Evolutionary conservation across 1,284 basidiomycete genomes (phyloP), one percentile per base, ranked within the genome.

Genomic region (Naganishia liquefaciens): DNA sequence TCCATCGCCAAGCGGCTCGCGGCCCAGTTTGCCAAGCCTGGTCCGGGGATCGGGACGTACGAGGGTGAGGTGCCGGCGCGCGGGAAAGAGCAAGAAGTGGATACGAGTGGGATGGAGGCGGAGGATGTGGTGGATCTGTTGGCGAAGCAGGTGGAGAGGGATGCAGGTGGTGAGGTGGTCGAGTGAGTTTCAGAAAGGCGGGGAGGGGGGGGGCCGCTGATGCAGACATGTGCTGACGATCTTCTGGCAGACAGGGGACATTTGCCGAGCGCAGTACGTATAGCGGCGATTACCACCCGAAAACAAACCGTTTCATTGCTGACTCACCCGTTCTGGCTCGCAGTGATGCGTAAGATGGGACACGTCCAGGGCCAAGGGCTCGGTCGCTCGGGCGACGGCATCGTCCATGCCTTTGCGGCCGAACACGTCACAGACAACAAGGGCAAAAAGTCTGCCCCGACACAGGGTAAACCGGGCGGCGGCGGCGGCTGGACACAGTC

Each of bases 321-420:
- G 60, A 63, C n/a, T 80, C 84, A 51, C n/a, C n/a, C n/a, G n/a
- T n/a, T 85, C 88, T 68, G 84, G 86, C 0, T 85, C 85, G 3
- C 64, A 77, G 77, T 78, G 74, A 75, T 79, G 74, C 73, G 74
- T 28, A 94, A 92, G 79, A 95, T 90, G 89, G 93, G 93, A 0
- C 92, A 96, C 77, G 89, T 90, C 73, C 89, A 93, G 73, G 93
- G 93, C 1, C 87, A 93, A 78, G 93, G 91, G 13, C 83, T 96
- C 2, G 93, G 93, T 53, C 87, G 84, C 0, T 86, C 88, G 68
- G 89, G 87, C 2, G 84, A 84, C 13, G 93, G 93, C 5, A 94
- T 96, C 62, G 85, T 92, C 49, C 88, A 93, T 65, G 91, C 93
- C 2, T 84, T 97, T 39, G 84, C 86, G 0, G 87, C 93, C 28